Base-by-base conservation (phyloP, 768 basidiomycete species). In the Boletales sp. region DNA sequence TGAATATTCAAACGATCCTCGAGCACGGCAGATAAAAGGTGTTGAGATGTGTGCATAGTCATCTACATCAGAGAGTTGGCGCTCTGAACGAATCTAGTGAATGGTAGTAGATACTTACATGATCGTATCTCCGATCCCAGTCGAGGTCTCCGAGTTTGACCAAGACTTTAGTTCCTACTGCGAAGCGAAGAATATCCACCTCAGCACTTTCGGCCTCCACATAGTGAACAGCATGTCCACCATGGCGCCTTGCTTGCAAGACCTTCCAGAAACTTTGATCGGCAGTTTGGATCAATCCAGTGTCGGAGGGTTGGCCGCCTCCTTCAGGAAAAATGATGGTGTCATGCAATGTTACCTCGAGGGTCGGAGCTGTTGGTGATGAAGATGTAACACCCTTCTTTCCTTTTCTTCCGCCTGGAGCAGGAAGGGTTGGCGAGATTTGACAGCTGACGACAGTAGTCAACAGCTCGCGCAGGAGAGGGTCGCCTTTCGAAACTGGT, bases 11-110 rank as follows among this genome's bases (percentile, higher is more conserved):
- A 72, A 4, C 69, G 71, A 19, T 75, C 73, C 59, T 91, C 87
- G 5, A 92, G 73, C n/a, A 90, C 73, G 1, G 89, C 87, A 13
- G 89, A 90, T 19, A 92, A 77, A 39, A 90, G 74, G 54, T 91
- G 90, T 60, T 92, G 90, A 0, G 86, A 85, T 1, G 89, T 90
- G 65, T 93, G 90, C 79, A 89, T 81, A 14, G 82, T 79, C 85
- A 88, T 88, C 86, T 89, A 56, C 39, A 38, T 21, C 34, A 11
- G 21, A 11, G 21, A 34, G 17, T 15, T 29, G 24, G 18, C 49
- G 47, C n/a, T 29, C 48, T 13, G 14, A 27, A 34, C 38, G 19
- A 27, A 32, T 34, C 44, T 30, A 24, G 10, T 32, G 40, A 50
- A 37, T 44, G 48, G 21, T 21, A 15, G 21, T 21, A 15, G 31